These are phyloP conservation scores for Saccharomyces eubayanus DNA, from an alignment of 805 yeast species.

Conservation along the genomic window DNA sequence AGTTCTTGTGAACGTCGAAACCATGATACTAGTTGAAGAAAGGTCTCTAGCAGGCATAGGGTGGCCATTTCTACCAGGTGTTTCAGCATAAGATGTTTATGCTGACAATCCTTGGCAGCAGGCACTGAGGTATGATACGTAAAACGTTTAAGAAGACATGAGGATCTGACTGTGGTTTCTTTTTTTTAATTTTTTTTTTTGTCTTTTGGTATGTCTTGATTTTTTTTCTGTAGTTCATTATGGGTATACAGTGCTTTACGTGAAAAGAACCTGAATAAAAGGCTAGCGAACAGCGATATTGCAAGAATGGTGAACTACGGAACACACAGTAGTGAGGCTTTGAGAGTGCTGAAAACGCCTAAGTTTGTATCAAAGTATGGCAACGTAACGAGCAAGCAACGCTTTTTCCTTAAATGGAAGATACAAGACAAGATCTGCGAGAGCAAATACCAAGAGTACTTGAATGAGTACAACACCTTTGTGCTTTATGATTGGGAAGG, in stretches of 20 bases:
- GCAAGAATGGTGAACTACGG: background rate
- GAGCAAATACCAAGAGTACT: background rate
- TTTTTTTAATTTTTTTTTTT: background rate
- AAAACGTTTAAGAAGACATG: too few species aligned
- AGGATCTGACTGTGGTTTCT: background rate
- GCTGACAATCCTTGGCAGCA: too few species aligned
- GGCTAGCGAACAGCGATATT: background rate
- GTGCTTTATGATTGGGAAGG: slow-evolving; percentile 1
- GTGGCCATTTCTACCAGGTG: too few species aligned
- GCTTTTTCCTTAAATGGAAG: background rate
- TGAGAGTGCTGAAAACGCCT: slow-evolving; percentile 1
- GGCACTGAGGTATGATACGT: too few species aligned
- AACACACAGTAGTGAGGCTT: background rate
- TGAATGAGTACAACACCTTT: background rate
- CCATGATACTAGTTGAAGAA: too few species aligned
- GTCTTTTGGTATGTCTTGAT: background rate
- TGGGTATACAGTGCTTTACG: background rate
- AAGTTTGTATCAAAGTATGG: background rate
- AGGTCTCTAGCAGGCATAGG: too few species aligned
- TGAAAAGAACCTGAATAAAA: background rate
- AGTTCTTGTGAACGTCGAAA: too few species aligned
- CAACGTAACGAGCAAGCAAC: background rate
- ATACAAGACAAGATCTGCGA: background rate
- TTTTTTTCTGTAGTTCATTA: background rate
- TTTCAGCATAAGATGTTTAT: too few species aligned